phyloP scores from a whole-genome alignment of 1,139 yeast species.

The Debaryomycetaceae sp. region DNA sequence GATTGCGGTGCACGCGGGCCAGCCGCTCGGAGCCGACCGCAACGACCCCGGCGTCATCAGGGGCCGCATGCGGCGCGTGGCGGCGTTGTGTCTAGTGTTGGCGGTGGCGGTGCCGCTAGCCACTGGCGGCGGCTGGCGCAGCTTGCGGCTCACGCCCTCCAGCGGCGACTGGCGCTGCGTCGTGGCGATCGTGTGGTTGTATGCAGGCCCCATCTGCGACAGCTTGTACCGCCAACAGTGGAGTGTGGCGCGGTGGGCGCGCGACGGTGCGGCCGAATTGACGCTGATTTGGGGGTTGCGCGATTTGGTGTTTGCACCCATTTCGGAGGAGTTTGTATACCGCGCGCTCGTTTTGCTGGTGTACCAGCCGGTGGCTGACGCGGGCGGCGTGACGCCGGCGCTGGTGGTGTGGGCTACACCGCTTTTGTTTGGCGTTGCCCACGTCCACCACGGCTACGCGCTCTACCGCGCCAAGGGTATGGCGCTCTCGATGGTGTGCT shows the following conservation, averaged over 20 bases:
- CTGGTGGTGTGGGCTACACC: conserved; percentile 50
- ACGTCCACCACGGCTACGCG: conserved; percentile 77
- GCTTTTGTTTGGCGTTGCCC: conserved; percentile 83
- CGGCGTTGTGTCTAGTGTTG: conserved; percentile 27
- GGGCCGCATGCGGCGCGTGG: conserved; percentile 35
- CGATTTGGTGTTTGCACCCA: conserved; percentile 73
- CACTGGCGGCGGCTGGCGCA: too few species aligned
- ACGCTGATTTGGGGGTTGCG: conserved; percentile 50
- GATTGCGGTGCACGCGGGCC: conserved; percentile 26
- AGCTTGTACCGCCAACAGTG: conserved; percentile 17
- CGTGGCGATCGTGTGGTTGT: conserved; percentile 38
- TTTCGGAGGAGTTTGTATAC: conserved; percentile 83
- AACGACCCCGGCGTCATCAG: conserved; percentile 41
- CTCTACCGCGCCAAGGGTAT: conserved; percentile 27
- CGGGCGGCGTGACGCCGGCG: conserved; percentile 20
- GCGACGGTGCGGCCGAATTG: conserved; percentile 21
- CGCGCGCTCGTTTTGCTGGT: conserved; percentile 56
- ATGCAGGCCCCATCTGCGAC: conserved; percentile 57
- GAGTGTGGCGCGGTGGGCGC: conserved; percentile 9
- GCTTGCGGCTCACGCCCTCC: conserved; percentile 10
- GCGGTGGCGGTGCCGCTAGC: conserved; percentile 24
- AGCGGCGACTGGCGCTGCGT: conserved; percentile 10
- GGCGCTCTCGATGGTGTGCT: conserved; percentile 27
- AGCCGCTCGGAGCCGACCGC: conserved; percentile 32
- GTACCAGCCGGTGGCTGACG: conserved; percentile 15